phyloP scores from a whole-genome alignment of 2,329 filamentous ascomycete species.

The Sarocladium kiliense region DNA sequence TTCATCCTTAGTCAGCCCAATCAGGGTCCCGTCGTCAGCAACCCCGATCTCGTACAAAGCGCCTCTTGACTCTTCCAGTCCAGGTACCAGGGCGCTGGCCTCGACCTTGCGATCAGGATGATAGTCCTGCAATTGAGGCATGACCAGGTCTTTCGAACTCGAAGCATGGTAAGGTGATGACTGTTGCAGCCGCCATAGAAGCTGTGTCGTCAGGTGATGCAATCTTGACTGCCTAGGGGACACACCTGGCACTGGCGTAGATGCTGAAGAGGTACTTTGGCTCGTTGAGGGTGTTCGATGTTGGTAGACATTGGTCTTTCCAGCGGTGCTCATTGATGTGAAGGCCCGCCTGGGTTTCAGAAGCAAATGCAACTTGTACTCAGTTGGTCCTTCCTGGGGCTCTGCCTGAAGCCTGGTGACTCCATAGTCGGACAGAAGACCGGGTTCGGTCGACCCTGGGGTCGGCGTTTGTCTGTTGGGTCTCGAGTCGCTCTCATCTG shows the following conservation, averaged over 20 bases:
- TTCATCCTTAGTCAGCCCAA: constrained; percentile 85
- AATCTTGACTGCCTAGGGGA: constrained; percentile 78
- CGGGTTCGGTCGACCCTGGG: constrained; percentile 19
- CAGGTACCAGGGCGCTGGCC: constrained; percentile 60
- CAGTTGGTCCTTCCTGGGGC: constrained; percentile 87
- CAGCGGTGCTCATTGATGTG: constrained; percentile 59
- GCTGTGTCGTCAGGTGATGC: constrained; percentile 88
- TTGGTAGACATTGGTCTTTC: constrained; percentile 3
- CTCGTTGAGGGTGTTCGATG: constrained; percentile 10
- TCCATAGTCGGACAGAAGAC: constrained; percentile 53
- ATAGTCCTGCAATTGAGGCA: constrained; percentile 70
- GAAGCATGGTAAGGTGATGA: constrained; percentile 87
- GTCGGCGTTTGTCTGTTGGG: not conserved
- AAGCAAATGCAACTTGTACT: constrained; percentile 93
- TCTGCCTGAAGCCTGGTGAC: constrained; percentile 80
- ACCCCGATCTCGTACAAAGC: constrained; percentile 96
- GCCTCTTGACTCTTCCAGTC: constrained; percentile 87
- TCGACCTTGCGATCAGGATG: constrained; percentile 39
- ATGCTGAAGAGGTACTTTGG: constrained; percentile 12
- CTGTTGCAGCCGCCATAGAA: constrained; percentile 92
- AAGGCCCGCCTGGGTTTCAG: constrained; percentile 74
- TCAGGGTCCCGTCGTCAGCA: constrained; percentile 85
- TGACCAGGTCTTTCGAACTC: constrained; percentile 66
- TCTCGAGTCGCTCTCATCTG: constrained; percentile 33
- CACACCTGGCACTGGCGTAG: constrained; percentile 42